These are phyloP conservation scores for Yarrowia yakushimensis DNA, from an alignment of 805 yeast species.

Conservation along the genomic window DNA sequence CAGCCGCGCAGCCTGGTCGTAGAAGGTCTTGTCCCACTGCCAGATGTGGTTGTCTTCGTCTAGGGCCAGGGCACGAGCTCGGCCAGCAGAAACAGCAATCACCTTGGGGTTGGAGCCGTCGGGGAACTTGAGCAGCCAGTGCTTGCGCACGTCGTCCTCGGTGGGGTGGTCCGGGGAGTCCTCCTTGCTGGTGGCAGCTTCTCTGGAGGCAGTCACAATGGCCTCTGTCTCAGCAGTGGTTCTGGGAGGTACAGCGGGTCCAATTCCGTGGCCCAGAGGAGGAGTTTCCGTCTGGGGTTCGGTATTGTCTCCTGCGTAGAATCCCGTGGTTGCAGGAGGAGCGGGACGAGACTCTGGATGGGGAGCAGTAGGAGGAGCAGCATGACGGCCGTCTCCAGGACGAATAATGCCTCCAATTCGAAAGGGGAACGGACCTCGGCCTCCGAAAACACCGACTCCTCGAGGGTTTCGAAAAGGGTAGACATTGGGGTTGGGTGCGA, in stretches of 20 bases:
- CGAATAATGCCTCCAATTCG: not conserved
- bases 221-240: slow-evolving; percentile 3
- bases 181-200: not conserved
- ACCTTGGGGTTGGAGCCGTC: slow-evolving; percentile 35
- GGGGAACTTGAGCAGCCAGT: slow-evolving; percentile 22
- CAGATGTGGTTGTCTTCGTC: slow-evolving; percentile 50
- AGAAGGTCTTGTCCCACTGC: slow-evolving; percentile 54
- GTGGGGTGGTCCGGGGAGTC: not conserved
- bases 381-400: no score
- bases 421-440: slow-evolving; percentile 3
- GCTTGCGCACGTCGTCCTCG: not conserved
- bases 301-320: not conserved
- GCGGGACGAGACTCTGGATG: not conserved
- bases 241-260: slow-evolving; percentile 8
- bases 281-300: not conserved
- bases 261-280: slow-evolving; percentile 25
- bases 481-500: not conserved
- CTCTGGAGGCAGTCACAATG: not conserved
- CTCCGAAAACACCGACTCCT: not conserved
- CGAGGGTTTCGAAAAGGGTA: not conserved
- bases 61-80: slow-evolving; percentile 61
- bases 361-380: not conserved
- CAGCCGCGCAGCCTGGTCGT: slow-evolving; percentile 26
- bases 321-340: not conserved
- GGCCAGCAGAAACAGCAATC: slow-evolving; percentile 55